Conservation (phyloP, 257 asterid genomes). For the Pogostemon cablin region DNA sequence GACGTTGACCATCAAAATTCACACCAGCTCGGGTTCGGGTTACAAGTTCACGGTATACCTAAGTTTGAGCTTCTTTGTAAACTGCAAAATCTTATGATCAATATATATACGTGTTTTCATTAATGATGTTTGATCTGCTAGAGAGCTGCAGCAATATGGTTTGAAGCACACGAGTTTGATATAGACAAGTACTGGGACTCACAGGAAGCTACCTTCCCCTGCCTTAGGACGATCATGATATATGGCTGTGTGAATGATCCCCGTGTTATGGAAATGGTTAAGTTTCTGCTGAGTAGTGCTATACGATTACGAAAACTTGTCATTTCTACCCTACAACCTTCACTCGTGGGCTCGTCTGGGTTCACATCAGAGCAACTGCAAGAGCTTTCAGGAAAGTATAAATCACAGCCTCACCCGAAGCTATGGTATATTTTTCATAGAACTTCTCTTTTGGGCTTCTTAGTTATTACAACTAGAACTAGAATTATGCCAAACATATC, state of each 20-base stretch:
- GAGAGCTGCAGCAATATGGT: not conserved
- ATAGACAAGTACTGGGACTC: not conserved
- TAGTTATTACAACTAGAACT: not conserved
- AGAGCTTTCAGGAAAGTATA: constrained; percentile 17
- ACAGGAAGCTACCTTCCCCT: constrained; percentile 14
- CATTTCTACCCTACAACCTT: not conserved
- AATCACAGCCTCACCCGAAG: constrained; percentile 22
- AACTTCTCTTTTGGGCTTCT: not conserved
- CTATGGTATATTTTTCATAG: constrained; percentile 4
- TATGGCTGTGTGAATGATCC: not conserved
- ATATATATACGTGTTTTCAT: no score
- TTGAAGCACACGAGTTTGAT: not conserved
- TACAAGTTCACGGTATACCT: not conserved
- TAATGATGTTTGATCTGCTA: not conserved
- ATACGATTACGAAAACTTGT: not conserved
- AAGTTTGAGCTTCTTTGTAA: no score
- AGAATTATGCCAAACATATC: no score
- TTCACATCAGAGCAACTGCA: constrained; percentile 7
- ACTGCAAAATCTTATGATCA: no score
- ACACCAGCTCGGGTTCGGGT: not conserved
- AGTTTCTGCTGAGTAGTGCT: constrained; percentile 3
- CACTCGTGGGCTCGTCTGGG: not conserved
- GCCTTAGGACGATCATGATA: constrained; percentile 8
- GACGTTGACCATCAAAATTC: constrained; percentile 20
- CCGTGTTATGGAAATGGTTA: constrained; percentile 8